Conservation (phyloP, 768 basidiomycete genomes). For the Gloeopeniophorella convolvens region DNA sequence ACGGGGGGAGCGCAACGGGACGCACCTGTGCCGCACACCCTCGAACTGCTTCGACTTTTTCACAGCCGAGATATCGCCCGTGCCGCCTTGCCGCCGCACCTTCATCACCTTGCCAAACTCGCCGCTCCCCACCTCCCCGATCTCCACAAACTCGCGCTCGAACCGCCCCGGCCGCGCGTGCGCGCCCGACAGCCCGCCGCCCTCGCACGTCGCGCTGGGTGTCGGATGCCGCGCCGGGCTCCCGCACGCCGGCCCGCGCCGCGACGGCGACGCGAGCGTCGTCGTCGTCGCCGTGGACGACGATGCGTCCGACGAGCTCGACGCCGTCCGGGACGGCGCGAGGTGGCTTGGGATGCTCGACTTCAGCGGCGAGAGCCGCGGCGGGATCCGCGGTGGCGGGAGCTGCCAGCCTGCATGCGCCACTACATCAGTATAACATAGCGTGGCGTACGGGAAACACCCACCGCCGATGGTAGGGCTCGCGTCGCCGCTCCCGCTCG, state of each 20-base stretch:
- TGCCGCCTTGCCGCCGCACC: constrained; percentile 58
- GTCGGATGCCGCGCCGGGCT: too few relatives aligned
- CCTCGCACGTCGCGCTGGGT: too few relatives aligned
- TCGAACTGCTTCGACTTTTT: constrained; percentile 94
- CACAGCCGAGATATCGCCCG: constrained; percentile 61
- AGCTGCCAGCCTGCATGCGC: constrained; percentile 60
- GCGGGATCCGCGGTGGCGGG: constrained; percentile 42
- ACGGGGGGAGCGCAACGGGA: too few relatives aligned
- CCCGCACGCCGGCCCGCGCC: neutral
- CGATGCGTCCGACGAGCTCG: constrained; percentile 44
- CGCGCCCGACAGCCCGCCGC: constrained; percentile 12
- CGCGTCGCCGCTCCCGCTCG: constrained; percentile 51
- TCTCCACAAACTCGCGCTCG: constrained; percentile 71
- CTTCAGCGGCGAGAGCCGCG: constrained; percentile 44
- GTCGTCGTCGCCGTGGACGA: constrained; percentile 31
- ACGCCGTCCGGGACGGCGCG: constrained; percentile 43
- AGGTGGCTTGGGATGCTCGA: constrained; percentile 30
- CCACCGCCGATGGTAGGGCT: constrained; percentile 42
- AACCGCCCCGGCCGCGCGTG: constrained; percentile 61
- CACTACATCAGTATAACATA: too few relatives aligned
- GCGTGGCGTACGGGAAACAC: constrained; percentile 33
- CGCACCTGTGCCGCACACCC: constrained; percentile 84
- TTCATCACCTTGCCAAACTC: constrained; percentile 93
- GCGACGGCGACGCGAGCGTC: constrained; percentile 8
- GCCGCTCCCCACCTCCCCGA: constrained; percentile 81